phyloP scores from a whole-genome alignment of 2,329 filamentous ascomycete species.

The Curvularia verruculosa region DNA sequence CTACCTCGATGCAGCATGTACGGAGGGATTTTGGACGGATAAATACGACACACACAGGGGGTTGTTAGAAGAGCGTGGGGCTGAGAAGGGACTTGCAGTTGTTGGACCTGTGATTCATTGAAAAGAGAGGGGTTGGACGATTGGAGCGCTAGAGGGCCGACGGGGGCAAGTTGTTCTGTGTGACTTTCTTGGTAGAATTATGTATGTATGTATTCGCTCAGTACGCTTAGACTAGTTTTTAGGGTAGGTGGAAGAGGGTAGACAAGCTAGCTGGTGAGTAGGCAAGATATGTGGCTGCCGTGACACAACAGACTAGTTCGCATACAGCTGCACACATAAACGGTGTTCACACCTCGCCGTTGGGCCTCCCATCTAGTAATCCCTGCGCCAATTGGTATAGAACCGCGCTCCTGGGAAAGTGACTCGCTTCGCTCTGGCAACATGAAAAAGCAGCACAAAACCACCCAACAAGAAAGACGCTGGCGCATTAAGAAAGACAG shows the following conservation, averaged over 20 bases:
- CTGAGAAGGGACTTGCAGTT: neutral
- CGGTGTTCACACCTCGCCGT: neutral
- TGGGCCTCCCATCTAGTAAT: neutral
- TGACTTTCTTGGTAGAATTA: neutral
- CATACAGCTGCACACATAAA: neutral
- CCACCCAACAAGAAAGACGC: constrained; percentile 14
- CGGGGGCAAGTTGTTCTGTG: neutral
- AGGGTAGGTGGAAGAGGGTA: neutral
- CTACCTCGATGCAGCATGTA: constrained; percentile 9
- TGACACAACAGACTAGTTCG: neutral
- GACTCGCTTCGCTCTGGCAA: constrained; percentile 8
- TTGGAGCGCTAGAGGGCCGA: too few species aligned
- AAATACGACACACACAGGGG: neutral
- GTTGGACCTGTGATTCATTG: neutral
- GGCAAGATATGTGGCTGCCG: neutral
- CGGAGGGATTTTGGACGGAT: constrained; percentile 1
- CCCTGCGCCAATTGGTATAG: constrained; percentile 2
- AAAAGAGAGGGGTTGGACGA: neutral
- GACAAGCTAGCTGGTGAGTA: neutral
- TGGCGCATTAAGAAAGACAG: constrained; percentile 17
- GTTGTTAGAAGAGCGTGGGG: neutral
- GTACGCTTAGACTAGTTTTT: neutral
- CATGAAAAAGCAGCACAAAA: constrained; percentile 7
- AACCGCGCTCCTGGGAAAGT: neutral
- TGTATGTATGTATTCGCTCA: neutral